Evolutionary conservation across 495 filamentous ascomycete species (phyloP).

Genomic region (Penicillium fimorum): DNA sequence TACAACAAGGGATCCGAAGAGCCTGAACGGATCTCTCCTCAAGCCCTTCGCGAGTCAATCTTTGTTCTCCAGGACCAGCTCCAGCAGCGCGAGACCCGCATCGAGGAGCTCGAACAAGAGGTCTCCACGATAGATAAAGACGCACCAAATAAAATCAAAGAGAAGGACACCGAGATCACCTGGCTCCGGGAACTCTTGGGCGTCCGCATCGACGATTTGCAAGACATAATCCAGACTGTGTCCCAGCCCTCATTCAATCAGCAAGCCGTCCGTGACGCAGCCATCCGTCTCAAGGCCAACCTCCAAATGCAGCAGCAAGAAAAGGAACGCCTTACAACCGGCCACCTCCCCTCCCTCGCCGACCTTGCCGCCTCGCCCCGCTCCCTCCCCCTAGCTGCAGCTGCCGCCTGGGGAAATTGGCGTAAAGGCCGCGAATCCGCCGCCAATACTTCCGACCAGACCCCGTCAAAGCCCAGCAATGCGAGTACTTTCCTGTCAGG

Average conservation of each 20-base stretch:
- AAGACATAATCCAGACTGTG: conserved; percentile 83
- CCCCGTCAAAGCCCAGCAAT: conserved; percentile 61
- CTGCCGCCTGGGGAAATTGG: conserved; percentile 84
- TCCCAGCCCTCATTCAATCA: conserved; percentile 70
- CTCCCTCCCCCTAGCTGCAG: conserved; percentile 75
- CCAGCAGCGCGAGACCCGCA: conserved; percentile 83
- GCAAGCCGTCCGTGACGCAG: conserved; percentile 77
- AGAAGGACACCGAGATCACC: conserved; percentile 86
- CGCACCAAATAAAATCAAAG: conserved; percentile 75
- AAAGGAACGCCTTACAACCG: conserved; percentile 64
- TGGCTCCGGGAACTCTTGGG: conserved; percentile 94
- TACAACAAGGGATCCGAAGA: conserved; percentile 48
- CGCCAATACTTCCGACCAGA: conserved; percentile 51
- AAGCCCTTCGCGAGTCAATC: conserved; percentile 93
- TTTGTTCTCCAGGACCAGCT: conserved; percentile 94
- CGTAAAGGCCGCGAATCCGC: conserved; percentile 58
- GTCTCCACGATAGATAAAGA: conserved; percentile 66
- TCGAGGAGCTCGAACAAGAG: conserved; percentile 80
- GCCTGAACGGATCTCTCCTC: conserved; percentile 85
- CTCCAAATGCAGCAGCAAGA: conserved; percentile 97
- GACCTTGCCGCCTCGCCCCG: conserved; percentile 73
- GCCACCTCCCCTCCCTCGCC: conserved; percentile 55
- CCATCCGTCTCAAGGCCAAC: conserved; percentile 88
- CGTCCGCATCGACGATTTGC: conserved; percentile 83
- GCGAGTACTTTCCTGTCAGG: conserved; percentile 62